Evolutionary conservation across 2,329 filamentous ascomycete genomes (phyloP), one percentile per base, ranked within the genome.

Genomic region (Curvularia verruculosa): DNA sequence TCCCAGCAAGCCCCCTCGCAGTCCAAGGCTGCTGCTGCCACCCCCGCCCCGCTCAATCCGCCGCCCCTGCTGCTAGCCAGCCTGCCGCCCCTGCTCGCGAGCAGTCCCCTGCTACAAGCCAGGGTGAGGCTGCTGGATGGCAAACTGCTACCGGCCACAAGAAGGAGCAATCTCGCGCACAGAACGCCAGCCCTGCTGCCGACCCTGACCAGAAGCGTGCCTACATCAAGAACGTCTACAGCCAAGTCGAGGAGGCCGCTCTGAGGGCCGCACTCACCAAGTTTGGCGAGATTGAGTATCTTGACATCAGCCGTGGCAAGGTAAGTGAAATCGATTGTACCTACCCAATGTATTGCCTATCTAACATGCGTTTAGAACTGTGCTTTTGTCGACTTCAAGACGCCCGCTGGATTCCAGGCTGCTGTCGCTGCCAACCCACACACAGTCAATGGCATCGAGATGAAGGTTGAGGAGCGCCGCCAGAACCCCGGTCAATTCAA

Each of bases 201-300:
- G 90, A 93, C 71, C 89, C 91, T 71, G 89, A 94, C 61, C 86
- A 86, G 60, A 88, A 88, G 52, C 85, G 92, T 66, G 95, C 90
- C 19, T 98, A 97, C 78, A 92, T 99, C 78, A 96, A 96, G 83
- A 96, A 94, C 69, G 94, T 98, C 48, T 94, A 88, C 48, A 92
- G 96, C 31, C 93, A 92, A 79, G 88, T 99, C 50, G 85, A 91
- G 73, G 84, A 87, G 13, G 85, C 87, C 39, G 86, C 91, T 45
- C 82, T 99, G 58, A 89, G 84, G 76, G 82, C 84, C 51, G 84
- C 86, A 52, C 82, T 99, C 49, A 83, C 87, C 66, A 86, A 87
- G 67, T 92, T 88, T 50, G 86, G 86, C 61, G 85, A 87, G 72
- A 74, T 88, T 46, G 79, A 80, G 59, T 87, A 88, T 73, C 86